phyloP scores from a whole-genome alignment of 2,329 filamentous ascomycete genomes.

The Daldinia sp. region DNA sequence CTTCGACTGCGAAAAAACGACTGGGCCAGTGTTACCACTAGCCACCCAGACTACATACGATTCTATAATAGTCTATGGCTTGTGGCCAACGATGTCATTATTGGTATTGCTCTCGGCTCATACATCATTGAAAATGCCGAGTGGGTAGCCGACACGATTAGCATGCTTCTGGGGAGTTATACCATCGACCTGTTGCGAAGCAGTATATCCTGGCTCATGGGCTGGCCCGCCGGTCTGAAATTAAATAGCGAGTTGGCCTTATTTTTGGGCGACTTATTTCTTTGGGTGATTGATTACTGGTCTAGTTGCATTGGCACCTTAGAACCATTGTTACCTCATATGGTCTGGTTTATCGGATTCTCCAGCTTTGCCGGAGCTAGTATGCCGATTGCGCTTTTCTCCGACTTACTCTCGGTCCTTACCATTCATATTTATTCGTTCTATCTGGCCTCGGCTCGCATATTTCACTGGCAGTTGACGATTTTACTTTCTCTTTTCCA shows the following conservation, averaged over 20 bases:
- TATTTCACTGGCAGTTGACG: slow-evolving; percentile 98
- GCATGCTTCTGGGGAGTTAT: slow-evolving; percentile 77
- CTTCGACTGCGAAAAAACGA: slow-evolving; percentile 87
- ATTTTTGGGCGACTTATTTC: slow-evolving; percentile 94
- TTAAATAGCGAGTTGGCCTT: slow-evolving; percentile 90
- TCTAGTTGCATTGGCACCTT: slow-evolving; percentile 82
- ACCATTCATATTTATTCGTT: slow-evolving; percentile 98
- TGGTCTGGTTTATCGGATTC: slow-evolving; percentile 93
- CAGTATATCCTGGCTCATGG: slow-evolving; percentile 95
- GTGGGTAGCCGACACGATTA: slow-evolving; percentile 83
- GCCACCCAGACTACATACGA: slow-evolving; percentile 96
- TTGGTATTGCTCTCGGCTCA: slow-evolving; percentile 93
- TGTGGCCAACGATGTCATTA: slow-evolving; percentile 97
- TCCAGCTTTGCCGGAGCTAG: slow-evolving; percentile 95
- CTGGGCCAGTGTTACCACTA: slow-evolving; percentile 95
- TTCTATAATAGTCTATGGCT: slow-evolving; percentile 99
- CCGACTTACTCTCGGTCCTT: slow-evolving; percentile 87
- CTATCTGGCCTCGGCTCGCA: slow-evolving; percentile 94
- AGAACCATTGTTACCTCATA: slow-evolving; percentile 79
- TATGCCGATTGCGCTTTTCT: slow-evolving; percentile 96
- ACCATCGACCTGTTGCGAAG: slow-evolving; percentile 87
- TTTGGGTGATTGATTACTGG: slow-evolving; percentile 99
- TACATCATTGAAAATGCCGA: slow-evolving; percentile 96
- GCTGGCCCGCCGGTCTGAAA: slow-evolving; percentile 92
- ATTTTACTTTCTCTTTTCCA: slow-evolving; percentile 98